Percentiles rank a stretch among this genome's conserved stretches.
Conservation (phyloP, 495 filamentous ascomycete genomes). For the Tuber calosporum region DNA sequence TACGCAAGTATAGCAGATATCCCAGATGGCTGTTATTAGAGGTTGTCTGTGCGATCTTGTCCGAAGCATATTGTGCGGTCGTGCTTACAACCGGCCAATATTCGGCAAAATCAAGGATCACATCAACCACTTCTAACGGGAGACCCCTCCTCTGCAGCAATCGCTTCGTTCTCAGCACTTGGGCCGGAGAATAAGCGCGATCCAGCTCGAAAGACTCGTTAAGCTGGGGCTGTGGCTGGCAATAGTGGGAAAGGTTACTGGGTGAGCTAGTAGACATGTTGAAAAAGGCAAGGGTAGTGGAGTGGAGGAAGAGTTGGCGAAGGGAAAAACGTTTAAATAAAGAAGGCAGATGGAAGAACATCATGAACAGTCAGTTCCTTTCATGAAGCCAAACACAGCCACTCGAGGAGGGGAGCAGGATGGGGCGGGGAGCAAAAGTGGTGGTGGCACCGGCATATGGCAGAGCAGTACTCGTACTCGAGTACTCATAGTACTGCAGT, state of each 20-base stretch:
- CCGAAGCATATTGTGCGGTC: not conserved
- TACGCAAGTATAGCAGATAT: slow-evolving; percentile 9
- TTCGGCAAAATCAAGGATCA: slow-evolving; percentile 60
- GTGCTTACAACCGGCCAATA: slow-evolving; percentile 54
- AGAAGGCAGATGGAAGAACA: not conserved
- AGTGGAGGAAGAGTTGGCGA: not conserved
- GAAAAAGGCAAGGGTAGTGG: not conserved
- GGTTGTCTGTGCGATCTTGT: slow-evolving; percentile 32
- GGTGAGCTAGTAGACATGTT: not conserved
- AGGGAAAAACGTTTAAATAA: not conserved
- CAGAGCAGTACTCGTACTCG: too few species aligned
- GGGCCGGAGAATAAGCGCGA: slow-evolving; percentile 11
- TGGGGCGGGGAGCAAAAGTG: not conserved
- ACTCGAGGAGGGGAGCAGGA: not conserved
- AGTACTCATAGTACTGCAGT: too few species aligned
- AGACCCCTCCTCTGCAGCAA: slow-evolving; percentile 47
- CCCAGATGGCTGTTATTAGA: slow-evolving; percentile 14
- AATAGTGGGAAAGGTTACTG: not conserved
- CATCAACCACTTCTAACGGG: slow-evolving; percentile 60
- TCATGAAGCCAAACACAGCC: not conserved
- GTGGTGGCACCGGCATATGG: not conserved
- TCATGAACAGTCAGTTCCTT: not conserved
- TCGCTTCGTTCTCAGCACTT: slow-evolving; percentile 47
- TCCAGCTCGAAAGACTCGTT: not conserved
- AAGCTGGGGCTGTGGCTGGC: not conserved